Conservation (phyloP, 2,329 filamentous ascomycete species). For the Sclerotinia trifoliorum region DNA sequence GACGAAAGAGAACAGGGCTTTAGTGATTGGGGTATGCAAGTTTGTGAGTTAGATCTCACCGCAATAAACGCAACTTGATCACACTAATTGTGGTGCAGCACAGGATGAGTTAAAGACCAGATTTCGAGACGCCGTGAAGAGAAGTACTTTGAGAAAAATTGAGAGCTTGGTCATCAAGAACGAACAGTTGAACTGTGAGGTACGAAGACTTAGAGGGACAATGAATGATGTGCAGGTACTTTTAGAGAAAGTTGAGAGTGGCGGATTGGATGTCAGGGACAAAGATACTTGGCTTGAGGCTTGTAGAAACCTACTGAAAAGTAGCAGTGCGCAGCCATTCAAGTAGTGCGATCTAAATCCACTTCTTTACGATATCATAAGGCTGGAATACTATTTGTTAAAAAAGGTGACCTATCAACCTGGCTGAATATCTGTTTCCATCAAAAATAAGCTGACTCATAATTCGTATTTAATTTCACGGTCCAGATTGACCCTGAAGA, state of each 20-base stretch:
- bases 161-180: neutral
- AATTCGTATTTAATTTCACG: neutral
- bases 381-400: neutral
- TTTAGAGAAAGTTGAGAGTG: no score
- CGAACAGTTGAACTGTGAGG: neutral
- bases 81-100: no score
- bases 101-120: neutral
- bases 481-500: neutral
- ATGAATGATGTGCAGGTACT: neutral
- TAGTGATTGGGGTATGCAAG: no score
- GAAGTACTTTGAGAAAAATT: neutral
- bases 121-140: neutral
- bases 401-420: neutral
- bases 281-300: accelerated
- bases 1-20: neutral
- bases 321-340: neutral
- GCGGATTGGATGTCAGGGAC: no score
- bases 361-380: no score
- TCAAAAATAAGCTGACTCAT: neutral
- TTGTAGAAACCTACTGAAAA: neutral
- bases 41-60: neutral
- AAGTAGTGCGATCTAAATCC: neutral
- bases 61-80: no score
- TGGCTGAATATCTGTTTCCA: neutral
- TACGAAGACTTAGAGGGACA: neutral